Evolutionary conservation across 2,329 filamentous ascomycete species (phyloP), one percentile per base, ranked within the genome.

Genomic region (Waltergamsia citrina): DNA sequence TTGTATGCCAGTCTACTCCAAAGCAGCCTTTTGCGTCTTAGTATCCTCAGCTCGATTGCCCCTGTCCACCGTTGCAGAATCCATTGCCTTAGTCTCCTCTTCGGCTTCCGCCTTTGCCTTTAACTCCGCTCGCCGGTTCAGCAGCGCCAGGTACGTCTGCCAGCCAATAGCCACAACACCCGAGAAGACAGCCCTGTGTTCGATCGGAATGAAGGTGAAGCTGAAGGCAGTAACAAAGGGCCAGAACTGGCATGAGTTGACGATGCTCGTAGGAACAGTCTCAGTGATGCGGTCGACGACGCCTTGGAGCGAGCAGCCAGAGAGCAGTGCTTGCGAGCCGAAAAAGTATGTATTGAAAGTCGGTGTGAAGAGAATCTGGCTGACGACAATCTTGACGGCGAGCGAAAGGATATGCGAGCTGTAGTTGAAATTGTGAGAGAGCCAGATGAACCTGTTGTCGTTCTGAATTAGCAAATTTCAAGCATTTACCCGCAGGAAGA

Each of bases 211-310:
- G 48, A 85, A 92, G n/a, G 81, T 77, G 50, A 95, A 93, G 54
- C 71, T 88, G 51, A 95, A 80, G 0, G 86, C 86, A 11, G 82
- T 93, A 12, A 94, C 81, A 1, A 77, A 76, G 0, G 88, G 90
- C 88, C 88, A 95, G 17, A 95, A 57, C 61, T 93, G 94, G 54
- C 79, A 78, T 39, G 80, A 84, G 54, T 92, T 94, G 50, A 76
- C 54, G 50, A 85, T 75, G 50, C 80, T 87, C 17, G 71, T 67
- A 1, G 87, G 86, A 0, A 94, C 81, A 0, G 87, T 88, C 38
- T 77, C 67, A 44, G 71, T 71, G 38, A 95, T 69, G 34, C 85
- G 77, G 46, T 84, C 75, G 54, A 74, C 71, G 2, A 81, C 73
- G 36, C 85, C 80, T 6, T 60, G 51, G 2, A 78, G 50, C 0